A percentile compares a stretch with the other conserved stretches of the same genome.
phyloP scores from a whole-genome alignment of 495 filamentous ascomycete species.

The Penicillium silybi region DNA sequence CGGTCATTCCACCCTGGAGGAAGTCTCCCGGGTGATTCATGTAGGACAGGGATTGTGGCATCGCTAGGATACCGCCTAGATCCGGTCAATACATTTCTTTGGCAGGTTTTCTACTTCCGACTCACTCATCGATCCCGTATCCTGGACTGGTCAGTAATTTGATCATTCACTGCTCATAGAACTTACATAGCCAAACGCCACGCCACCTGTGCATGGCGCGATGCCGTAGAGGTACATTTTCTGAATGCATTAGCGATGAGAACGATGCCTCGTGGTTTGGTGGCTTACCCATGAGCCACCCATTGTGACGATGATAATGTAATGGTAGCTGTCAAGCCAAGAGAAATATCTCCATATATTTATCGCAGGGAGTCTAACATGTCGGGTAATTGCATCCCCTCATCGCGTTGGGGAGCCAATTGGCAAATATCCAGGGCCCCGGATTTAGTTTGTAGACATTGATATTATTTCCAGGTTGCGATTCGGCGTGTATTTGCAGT shows the following conservation, averaged over 20 bases:
- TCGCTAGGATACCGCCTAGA: conserved; percentile 17
- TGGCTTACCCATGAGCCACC: conserved; percentile 7
- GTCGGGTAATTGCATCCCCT: background rate
- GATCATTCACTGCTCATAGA: background rate
- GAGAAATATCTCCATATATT: no score
- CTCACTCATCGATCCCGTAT: conserved; percentile 20
- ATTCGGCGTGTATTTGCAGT: background rate
- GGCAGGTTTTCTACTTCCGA: background rate
- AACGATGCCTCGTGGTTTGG: background rate
- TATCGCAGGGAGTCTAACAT: no score
- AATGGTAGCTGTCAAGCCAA: background rate
- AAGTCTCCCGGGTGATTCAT: conserved; percentile 20
- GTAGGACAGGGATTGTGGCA: conserved; percentile 22
- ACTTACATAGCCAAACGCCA: conserved; percentile 31
- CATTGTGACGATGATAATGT: background rate
- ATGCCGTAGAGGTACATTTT: conserved; percentile 30
- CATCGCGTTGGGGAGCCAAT: background rate
- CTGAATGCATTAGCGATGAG: background rate
- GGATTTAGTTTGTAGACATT: background rate
- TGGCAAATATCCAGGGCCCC: conserved; percentile 8
- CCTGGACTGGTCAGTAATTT: conserved; percentile 6
- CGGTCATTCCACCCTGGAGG: conserved; percentile 22
- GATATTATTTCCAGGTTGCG: background rate
- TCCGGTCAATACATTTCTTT: background rate
- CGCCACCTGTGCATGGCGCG: conserved; percentile 28